phyloP scores from a whole-genome alignment of 1,139 yeast genomes.

The Barnettozyma hawaiiensis region DNA sequence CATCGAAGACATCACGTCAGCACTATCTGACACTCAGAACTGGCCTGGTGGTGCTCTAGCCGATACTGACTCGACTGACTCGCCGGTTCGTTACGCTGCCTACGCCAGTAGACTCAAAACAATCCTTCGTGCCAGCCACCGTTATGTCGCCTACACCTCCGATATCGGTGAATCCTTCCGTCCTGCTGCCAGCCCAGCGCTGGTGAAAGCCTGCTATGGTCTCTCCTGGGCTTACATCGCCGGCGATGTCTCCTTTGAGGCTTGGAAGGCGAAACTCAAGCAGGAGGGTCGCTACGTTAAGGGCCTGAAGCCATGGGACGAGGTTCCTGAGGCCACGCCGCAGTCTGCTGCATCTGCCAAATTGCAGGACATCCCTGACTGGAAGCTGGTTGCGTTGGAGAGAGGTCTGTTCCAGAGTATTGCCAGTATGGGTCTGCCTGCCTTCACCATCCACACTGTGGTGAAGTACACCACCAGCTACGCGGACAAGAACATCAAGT shows the following conservation, averaged over 20 bases:
- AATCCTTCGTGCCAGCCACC: slow-evolving; percentile 66
- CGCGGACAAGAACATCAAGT: slow-evolving; percentile 43
- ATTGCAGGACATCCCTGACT: slow-evolving; percentile 39
- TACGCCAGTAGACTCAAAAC: slow-evolving; percentile 72
- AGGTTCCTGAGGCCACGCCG: slow-evolving; percentile 39
- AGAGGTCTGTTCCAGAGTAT: slow-evolving; percentile 74
- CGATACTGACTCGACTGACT: slow-evolving; percentile 40
- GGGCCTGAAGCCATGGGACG: slow-evolving; percentile 67
- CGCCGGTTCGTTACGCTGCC: slow-evolving; percentile 69
- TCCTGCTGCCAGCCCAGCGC: slow-evolving; percentile 68
- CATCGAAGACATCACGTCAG: slow-evolving; percentile 6
- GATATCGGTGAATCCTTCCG: slow-evolving; percentile 89
- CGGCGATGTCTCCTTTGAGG: slow-evolving; percentile 73
- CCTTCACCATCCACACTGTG: slow-evolving; percentile 76
- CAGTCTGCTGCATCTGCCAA: slow-evolving; percentile 30
- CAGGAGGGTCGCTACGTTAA: slow-evolving; percentile 60
- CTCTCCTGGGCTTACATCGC: slow-evolving; percentile 71
- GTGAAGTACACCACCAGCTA: slow-evolving; percentile 64
- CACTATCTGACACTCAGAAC: slow-evolving; percentile 3
- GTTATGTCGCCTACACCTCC: slow-evolving; percentile 83
- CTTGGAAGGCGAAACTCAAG: slow-evolving; percentile 69
- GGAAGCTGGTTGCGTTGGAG: slow-evolving; percentile 60
- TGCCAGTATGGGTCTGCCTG: slow-evolving; percentile 86
- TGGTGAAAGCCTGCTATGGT: slow-evolving; percentile 65
- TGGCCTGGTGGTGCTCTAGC: not conserved